Percentiles rank a stretch among this genome's conserved stretches.
Evolutionary conservation across 257 asterid genomes (phyloP).

Genomic region (Nicotiana attenuata): DNA sequence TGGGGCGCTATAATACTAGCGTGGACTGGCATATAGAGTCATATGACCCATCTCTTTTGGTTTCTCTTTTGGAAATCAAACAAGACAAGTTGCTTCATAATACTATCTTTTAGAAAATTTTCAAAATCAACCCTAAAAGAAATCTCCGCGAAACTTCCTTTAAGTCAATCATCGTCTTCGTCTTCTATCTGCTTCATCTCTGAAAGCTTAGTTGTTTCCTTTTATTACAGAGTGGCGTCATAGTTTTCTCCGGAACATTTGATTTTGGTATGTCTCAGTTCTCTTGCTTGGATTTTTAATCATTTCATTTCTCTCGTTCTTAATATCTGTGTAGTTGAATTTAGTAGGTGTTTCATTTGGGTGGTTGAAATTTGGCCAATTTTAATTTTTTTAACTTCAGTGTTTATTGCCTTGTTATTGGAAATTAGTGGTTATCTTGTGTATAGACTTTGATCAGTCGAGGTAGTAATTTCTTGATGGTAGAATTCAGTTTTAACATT

Average conservation of each 20-base stretch:
- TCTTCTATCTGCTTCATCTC: constrained; percentile 7
- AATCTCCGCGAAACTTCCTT: constrained; percentile 39
- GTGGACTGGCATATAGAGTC: not conserved
- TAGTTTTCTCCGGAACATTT: not conserved
- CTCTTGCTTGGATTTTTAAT: not conserved
- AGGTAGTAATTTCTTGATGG: not conserved
- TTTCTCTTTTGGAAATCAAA: not conserved
- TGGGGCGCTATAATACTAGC: not conserved
- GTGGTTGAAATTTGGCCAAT: not conserved
- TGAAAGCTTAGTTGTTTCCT: constrained; percentile 15
- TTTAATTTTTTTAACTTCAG: not conserved
- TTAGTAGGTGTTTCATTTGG: not conserved
- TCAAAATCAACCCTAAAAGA: constrained; percentile 1
- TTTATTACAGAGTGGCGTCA: constrained; percentile 10
- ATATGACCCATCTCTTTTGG: not conserved
- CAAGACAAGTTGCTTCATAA: not conserved
- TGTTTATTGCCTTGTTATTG: not conserved
- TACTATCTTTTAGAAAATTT: not conserved
- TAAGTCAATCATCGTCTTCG: not conserved
- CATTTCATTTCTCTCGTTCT: not conserved
- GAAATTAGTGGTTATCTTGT: not conserved
- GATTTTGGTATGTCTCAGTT: constrained; percentile 19
- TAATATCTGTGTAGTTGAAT: not conserved
- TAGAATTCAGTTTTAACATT: not conserved
- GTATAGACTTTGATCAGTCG: not conserved